Conservation (phyloP, 495 filamentous ascomycete genomes). For the Echria macrotheca region DNA sequence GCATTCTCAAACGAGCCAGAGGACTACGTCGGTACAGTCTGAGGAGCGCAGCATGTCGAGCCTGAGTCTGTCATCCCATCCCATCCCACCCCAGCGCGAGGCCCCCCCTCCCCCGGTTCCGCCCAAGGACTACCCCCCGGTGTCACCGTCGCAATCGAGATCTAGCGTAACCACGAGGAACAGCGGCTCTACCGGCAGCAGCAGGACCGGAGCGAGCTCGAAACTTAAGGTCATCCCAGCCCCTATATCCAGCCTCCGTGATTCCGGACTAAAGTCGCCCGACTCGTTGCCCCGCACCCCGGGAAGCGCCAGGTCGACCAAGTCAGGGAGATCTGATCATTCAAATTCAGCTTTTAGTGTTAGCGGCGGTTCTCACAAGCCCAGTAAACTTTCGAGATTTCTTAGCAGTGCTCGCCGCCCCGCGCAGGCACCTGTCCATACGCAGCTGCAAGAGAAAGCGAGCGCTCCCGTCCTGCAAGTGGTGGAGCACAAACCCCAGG, state of each 20-base stretch:
- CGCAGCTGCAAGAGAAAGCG: conserved; percentile 26
- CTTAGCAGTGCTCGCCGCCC: conserved; percentile 31
- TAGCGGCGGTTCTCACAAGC: conserved; percentile 30
- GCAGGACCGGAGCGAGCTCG: background rate
- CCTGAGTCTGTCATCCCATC: background rate
- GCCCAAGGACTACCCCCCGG: conserved; percentile 21
- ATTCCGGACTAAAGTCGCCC: conserved; percentile 16
- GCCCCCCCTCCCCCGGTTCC: conserved; percentile 28
- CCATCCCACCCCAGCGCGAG: conserved; percentile 12
- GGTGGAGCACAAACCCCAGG: conserved; percentile 32
- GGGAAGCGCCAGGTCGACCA: conserved; percentile 20
- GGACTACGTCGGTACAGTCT: background rate
- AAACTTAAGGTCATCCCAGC: background rate
- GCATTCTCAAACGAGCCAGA: conserved; percentile 7
- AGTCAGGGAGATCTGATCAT: conserved; percentile 21
- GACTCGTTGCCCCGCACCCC: conserved; percentile 20
- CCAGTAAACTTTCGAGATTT: conserved; percentile 36
- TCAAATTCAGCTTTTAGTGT: conserved; percentile 29
- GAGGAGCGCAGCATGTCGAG: conserved; percentile 7
- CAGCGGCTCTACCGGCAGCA: background rate
- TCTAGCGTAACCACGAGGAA: conserved; percentile 3
- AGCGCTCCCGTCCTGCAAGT: conserved; percentile 29
- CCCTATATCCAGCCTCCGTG: conserved; percentile 5
- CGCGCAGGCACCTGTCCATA: conserved; percentile 21
- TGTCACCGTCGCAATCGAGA: conserved; percentile 5